Evolutionary conservation across 495 filamentous ascomycete genomes (phyloP).

Genomic region (Penicillium malachiteum): DNA sequence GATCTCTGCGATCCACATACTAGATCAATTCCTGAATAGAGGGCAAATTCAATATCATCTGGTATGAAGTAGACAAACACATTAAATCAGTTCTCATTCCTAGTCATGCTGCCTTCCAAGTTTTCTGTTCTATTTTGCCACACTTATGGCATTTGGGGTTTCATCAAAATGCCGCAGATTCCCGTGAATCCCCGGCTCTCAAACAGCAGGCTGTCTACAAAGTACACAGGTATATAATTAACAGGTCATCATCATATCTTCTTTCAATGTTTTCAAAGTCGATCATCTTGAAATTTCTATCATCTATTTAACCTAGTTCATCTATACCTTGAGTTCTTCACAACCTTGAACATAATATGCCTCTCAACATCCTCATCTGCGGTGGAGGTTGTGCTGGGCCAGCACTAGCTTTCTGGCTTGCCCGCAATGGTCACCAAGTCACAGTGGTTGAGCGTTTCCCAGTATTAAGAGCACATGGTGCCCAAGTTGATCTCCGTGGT

Average conservation of each 20-base stretch:
- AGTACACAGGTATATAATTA: background rate
- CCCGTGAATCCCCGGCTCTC: background rate
- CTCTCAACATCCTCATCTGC: constrained; percentile 31
- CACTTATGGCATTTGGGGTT: background rate
- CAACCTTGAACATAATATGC: background rate
- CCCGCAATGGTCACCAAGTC: constrained; percentile 30
- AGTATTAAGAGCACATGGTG: constrained; percentile 30
- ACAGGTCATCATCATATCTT: background rate
- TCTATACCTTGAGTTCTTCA: no score
- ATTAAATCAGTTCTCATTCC: no score
- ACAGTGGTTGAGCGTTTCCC: constrained; percentile 44
- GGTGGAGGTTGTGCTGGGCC: constrained; percentile 33
- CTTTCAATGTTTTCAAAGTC: no score
- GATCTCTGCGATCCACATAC: background rate
- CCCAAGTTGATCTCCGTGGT: constrained; percentile 42
- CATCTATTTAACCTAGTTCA: no score
- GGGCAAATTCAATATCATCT: no score
- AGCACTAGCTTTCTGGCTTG: constrained; percentile 44
- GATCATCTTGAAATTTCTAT: no score
- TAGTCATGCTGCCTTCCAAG: no score
- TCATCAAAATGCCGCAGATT: constrained; percentile 4
- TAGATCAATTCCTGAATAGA: no score
- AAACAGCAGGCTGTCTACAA: background rate
- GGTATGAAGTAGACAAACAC: no score
- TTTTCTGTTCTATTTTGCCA: no score